phyloP scores from a whole-genome alignment of 2,329 filamentous ascomycete genomes.

The Microcyclospora tardicrescens region DNA sequence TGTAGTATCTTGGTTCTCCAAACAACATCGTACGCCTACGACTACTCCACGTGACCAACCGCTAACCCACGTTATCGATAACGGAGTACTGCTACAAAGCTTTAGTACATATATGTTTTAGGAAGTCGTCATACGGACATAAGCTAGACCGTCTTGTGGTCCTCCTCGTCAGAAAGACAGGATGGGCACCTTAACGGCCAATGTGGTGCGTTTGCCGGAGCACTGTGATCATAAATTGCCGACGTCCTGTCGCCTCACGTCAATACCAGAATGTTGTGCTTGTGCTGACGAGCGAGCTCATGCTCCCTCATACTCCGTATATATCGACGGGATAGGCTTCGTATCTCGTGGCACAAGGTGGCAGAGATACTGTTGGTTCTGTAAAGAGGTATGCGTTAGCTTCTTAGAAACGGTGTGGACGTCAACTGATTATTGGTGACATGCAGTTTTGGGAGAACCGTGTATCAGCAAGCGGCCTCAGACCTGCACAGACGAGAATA shows the following conservation, averaged over 20 bases:
- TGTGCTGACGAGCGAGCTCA: conserved; percentile 26
- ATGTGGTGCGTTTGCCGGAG: conserved; percentile 10
- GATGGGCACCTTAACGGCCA: conserved; percentile 20
- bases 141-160: too few species aligned
- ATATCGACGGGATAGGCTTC: conserved; percentile 39
- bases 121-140: too few species aligned
- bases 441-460: conserved; percentile 34
- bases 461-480: conserved; percentile 29
- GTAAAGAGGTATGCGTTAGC: conserved; percentile 24
- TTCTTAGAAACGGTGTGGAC: too few species aligned
- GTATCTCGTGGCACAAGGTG: conserved; percentile 35
- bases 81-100: too few species aligned
- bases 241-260: conserved; percentile 19
- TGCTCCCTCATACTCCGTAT: conserved; percentile 31
- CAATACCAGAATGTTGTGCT: conserved; percentile 19
- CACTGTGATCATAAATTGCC: conserved; percentile 21
- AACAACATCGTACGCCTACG: too few species aligned
- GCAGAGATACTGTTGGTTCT: conserved; percentile 41
- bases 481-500: conserved; percentile 32
- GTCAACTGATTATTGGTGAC: too few species aligned
- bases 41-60: too few species aligned
- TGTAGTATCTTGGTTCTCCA: too few species aligned
- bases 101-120: too few species aligned
- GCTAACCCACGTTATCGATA: too few species aligned
- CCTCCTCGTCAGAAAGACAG: too few species aligned